Evolutionary conservation across 441 rosid genomes (phyloP), one percentile per base, ranked within the genome.

Genomic region (Aleurites moluccanus): DNA sequence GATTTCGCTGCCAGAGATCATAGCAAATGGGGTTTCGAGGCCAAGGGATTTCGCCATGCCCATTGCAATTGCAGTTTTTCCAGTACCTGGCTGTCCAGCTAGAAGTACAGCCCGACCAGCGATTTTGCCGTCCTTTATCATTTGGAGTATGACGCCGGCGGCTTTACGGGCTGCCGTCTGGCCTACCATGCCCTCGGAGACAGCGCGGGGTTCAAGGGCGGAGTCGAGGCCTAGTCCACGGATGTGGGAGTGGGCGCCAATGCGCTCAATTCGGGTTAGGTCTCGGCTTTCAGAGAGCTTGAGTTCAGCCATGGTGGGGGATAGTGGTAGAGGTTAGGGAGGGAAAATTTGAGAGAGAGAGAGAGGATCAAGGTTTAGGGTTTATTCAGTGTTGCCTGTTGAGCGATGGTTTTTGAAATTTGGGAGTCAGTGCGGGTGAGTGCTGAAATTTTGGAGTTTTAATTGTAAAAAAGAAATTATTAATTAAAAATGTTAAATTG

Each of bases 31-130:
- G 40, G 99, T 94, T 74, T 94, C 99, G 27, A 85, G 86, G 8
- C 99, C 99, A 0, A 94, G 88, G 3, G 99, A 94, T 79, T 92
- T 94, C 23, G 99, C 99, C 94, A 94, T 89, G 23, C 99, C 99
- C 98, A 94, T 94, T 0, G 99, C 99, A 44, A 92, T 92, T 11
- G 98, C 98, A 0, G 98, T 94, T 74, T 94, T 94, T 3, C 99
- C 98, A 0, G 98, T 92, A 15, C 99, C 99, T 0, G 99, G 98
- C 23, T 94, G 99, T 0, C 98, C 99, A 2, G 97, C 99, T 0
- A 92, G 83, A 20, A 94, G 91, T 49, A 94, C 90, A 2, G 97
- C 98, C 18, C 97, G 89, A 3, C 97, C 99, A 0, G 98, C 97
- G n/a, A 92, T 92, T 80, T 87, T 91, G 0, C 98, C 97, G 40